Evolutionary conservation across 148 eudicot species (phyloP).

Genomic region (Rhododendron henanense): DNA sequence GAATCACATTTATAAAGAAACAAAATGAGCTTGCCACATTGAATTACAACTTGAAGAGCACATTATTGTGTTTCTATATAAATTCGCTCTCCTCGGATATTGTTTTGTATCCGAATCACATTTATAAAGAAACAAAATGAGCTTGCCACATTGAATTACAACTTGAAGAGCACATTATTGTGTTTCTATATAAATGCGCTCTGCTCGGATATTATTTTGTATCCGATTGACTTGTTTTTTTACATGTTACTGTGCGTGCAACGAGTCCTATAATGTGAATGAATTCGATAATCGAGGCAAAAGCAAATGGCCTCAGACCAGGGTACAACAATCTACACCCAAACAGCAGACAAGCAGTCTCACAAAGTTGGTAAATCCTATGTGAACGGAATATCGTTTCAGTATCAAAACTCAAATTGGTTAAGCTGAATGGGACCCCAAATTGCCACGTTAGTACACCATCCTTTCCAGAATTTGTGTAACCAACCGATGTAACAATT

Average conservation of each 20-base stretch:
- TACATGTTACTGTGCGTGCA: neutral
- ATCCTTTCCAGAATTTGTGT: neutral
- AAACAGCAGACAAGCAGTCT: neutral
- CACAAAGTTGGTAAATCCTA: neutral
- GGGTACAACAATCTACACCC: neutral
- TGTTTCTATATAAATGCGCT: neutral
- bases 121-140: too few relatives aligned
- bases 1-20: neutral
- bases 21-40: too few relatives aligned
- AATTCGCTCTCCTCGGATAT: too few relatives aligned
- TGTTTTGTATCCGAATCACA: too few relatives aligned
- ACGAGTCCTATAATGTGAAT: too few relatives aligned
- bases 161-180: too few relatives aligned
- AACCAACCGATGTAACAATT: neutral
- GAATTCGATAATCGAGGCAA: too few relatives aligned
- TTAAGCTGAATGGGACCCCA: neutral
- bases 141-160: too few relatives aligned
- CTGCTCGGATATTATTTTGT: neutral
- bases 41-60: too few relatives aligned
- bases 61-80: too few relatives aligned
- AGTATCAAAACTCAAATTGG: neutral
- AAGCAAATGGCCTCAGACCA: neutral
- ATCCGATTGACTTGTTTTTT: neutral
- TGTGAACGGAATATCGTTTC: slow-evolving; percentile 1
- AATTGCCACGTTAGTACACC: neutral